These are phyloP conservation scores for Ophiostoma piceae DNA, from an alignment of 2,329 filamentous ascomycete genomes.

Conservation along the genomic window DNA sequence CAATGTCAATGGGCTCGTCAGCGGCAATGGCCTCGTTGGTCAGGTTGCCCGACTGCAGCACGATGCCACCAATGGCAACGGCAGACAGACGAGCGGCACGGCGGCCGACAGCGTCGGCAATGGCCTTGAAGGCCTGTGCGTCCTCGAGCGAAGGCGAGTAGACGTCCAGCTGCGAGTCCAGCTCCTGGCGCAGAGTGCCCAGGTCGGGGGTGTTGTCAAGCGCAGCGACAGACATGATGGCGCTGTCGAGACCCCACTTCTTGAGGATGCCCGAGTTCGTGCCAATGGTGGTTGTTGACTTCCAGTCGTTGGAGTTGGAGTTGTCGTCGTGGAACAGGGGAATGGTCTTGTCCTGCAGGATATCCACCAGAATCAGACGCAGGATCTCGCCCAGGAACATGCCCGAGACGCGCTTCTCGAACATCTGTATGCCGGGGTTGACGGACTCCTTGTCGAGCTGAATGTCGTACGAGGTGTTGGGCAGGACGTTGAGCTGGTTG, in stretches of 20 bases:
- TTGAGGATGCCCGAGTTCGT: conserved; percentile 63
- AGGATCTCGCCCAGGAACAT: conserved; percentile 98
- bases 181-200: conserved; percentile 66
- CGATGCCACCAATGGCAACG: conserved; percentile 78
- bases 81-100: conserved; percentile 84
- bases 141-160: conserved; percentile 74
- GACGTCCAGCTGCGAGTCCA: conserved; percentile 72
- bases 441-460: conserved; percentile 72
- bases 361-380: conserved; percentile 65
- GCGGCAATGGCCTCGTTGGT: conserved; percentile 45
- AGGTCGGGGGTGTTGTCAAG: conserved; percentile 70
- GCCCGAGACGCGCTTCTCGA: conserved; percentile 95
- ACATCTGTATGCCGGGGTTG: conserved; percentile 96
- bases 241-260: conserved; percentile 86
- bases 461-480: conserved; percentile 76
- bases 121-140: conserved; percentile 77
- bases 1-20: conserved; percentile 76
- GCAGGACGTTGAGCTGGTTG: conserved; percentile 82
- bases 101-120: conserved; percentile 78
- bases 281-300: conserved; percentile 64
- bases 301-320: conserved; percentile 63
- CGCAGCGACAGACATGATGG: conserved; percentile 81
- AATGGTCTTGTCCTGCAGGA: conserved; percentile 62
- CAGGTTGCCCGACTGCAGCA: conserved; percentile 74
- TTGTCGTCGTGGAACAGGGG: conserved; percentile 72